Percentiles rank a stretch among this genome's conserved stretches.
Conservation (phyloP, 495 filamentous ascomycete genomes). For the Parathielavia appendiculata region DNA sequence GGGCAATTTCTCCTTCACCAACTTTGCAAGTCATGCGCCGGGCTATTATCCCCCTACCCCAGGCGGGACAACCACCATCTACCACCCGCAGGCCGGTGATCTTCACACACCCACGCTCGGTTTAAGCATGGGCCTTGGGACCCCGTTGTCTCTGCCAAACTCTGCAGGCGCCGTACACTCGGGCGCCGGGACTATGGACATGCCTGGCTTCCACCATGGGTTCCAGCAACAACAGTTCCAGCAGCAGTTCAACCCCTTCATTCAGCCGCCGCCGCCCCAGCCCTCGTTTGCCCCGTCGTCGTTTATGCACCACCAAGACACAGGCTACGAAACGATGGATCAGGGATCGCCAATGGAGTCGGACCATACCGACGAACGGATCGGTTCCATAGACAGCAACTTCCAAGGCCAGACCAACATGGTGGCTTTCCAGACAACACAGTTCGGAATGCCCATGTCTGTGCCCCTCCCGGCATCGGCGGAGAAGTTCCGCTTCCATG, state of each 20-base stretch:
- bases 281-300: conserved; percentile 70
- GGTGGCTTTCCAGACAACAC: conserved; percentile 38
- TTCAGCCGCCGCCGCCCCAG: conserved; percentile 51
- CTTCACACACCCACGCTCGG: conserved; percentile 76
- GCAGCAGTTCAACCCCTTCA: conserved; percentile 67
- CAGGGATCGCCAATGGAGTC: conserved; percentile 58
- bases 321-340: conserved; percentile 72
- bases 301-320: conserved; percentile 72
- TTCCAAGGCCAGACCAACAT: conserved; percentile 48
- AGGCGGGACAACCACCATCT: conserved; percentile 73
- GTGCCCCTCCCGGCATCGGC: conserved; percentile 40
- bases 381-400: conserved; percentile 45
- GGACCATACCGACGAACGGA: conserved; percentile 41
- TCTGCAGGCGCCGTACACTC: conserved; percentile 54
- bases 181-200: conserved; percentile 52
- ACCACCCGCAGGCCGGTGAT: conserved; percentile 81
- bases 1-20: conserved; percentile 70
- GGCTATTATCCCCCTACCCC: conserved; percentile 88
- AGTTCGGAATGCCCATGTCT: conserved; percentile 40
- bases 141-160: conserved; percentile 75
- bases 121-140: conserved; percentile 61
- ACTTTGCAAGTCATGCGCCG: conserved; percentile 70
- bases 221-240: conserved; percentile 65
- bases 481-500: conserved; percentile 81
- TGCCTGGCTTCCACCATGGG: conserved; percentile 48